Base-by-base conservation (phyloP, 106 monocot genomes). In the Phalaenopsis aphrodite region DNA sequence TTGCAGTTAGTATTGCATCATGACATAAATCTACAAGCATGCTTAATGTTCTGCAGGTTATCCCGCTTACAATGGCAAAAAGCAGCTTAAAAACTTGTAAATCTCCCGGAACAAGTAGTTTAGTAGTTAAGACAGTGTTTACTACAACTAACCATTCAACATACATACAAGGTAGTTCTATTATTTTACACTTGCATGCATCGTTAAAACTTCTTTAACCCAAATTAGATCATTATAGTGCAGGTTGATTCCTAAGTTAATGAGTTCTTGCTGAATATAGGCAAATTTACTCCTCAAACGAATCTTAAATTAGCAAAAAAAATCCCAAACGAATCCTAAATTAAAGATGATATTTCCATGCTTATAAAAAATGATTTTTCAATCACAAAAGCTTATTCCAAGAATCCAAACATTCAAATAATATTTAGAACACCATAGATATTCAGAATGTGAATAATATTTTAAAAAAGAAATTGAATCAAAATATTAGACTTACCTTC, bases 401-500 rank as follows among this genome's bases (percentile, higher is more conserved):
- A 69, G 39, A 39, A 23, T 69, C 15, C 8, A 69, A 65, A 69
- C 8, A 15, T 39, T 39, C 69, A 38, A 36, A 69, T 69, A 38
- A 9, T 21, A 23, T 69, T 69, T 38, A 3, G 23, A 39, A 69
- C 36, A 69, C 69, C 9, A 69, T 12, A 69, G 36, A 69, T 39
- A 52, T 12, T 52, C 12, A 52, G 52, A 12, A 52, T 45, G 43
- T 45, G 69, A 19, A 74, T 45, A 45, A 19, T 19, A 43, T 76
- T 49, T 58, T 38, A 42, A 78, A 21, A 49, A 77, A 17, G 21
- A 78, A 42, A 80, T 15, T 3, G 45, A 79, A 46, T 41, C n/a
- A 56, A n/a, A 42, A 17, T 18, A 23, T 36, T 43, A 41, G 30
- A 79, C 15, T 79, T 81, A 91, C 96, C 94, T 94, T 93, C 91